A percentile compares a stretch with the other conserved stretches of the same genome.
Evolutionary conservation across 352 stramenopile genomes (phyloP).

Genomic region (Globisporangium nunn): DNA sequence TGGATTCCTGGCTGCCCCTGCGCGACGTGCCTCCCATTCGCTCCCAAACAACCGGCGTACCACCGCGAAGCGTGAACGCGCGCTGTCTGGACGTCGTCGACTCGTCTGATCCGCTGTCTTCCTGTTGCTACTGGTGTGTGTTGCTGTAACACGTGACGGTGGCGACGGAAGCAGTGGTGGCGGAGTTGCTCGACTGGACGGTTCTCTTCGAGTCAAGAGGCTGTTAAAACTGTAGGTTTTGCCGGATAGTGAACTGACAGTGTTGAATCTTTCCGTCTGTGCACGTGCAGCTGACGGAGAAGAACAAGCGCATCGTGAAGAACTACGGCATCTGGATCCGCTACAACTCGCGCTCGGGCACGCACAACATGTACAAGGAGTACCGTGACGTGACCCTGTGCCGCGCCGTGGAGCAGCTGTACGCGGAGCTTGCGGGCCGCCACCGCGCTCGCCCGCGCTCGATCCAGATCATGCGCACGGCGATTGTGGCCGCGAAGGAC

Average conservation of each 20-base stretch:
- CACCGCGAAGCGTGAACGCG: neutral
- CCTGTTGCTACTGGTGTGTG: too few relatives aligned
- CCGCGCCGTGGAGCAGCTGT: constrained; percentile 98
- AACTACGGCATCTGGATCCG: constrained; percentile 99
- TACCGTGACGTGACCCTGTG: constrained; percentile 98
- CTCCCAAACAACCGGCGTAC: constrained; percentile 1
- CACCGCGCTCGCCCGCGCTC: constrained; percentile 95
- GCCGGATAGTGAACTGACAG: neutral
- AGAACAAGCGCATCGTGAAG: constrained; percentile 97
- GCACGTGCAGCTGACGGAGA: constrained; percentile 93
- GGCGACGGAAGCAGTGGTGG: neutral
- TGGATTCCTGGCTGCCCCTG: constrained; percentile 11
- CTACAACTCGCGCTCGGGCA: constrained; percentile 99
- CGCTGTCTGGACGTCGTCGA: neutral
- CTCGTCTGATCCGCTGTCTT: neutral
- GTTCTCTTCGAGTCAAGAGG: too few relatives aligned
- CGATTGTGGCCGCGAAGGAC: constrained; percentile 93
- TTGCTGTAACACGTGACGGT: too few relatives aligned
- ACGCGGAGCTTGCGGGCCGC: constrained; percentile 97
- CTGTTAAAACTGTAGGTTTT: too few relatives aligned
- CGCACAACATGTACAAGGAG: constrained; percentile 99
- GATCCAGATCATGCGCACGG: constrained; percentile 99
- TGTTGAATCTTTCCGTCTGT: neutral
- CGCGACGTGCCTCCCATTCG: neutral
- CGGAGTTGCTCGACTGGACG: neutral